Conservation (phyloP, 2,329 filamentous ascomycete genomes). For the Diplocarpon mali region DNA sequence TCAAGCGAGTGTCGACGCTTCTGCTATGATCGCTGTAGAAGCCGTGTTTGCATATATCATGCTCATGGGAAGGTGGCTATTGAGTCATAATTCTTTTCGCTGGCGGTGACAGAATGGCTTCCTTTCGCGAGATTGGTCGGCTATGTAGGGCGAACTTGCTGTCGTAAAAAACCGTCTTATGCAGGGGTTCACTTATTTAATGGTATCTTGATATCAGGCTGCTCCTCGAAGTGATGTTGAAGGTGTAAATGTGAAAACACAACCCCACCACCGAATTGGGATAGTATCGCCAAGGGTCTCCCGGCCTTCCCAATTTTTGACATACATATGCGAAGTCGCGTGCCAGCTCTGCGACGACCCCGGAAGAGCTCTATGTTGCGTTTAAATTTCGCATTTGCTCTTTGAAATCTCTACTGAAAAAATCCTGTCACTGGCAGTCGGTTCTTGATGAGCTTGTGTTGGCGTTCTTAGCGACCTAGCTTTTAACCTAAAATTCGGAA, state of each 20-base stretch:
- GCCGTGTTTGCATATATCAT: conserved; percentile 18
- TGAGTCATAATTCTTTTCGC: conserved; percentile 20
- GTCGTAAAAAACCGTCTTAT: not conserved
- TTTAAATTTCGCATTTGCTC: too few species aligned
- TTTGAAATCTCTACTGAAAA: too few species aligned
- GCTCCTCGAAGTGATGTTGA: not conserved
- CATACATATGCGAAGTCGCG: too few species aligned
- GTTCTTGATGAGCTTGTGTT: too few species aligned
- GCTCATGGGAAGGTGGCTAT: conserved; percentile 19
- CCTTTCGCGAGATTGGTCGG: too few species aligned
- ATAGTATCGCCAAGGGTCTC: not conserved
- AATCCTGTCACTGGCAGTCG: too few species aligned
- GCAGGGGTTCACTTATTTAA: not conserved
- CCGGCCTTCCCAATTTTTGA: not conserved
- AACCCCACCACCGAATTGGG: conserved; percentile 7
- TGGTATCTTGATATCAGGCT: not conserved
- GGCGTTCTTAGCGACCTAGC: not conserved
- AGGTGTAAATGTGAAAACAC: conserved; percentile 3
- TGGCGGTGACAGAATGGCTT: not conserved
- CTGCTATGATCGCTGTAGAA: conserved; percentile 5
- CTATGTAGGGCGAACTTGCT: not conserved
- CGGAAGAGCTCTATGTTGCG: too few species aligned
- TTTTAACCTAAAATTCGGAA: not conserved
- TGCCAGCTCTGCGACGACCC: too few species aligned
- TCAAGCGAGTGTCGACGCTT: conserved; percentile 9